Evolutionary conservation across 306 rosid species (phyloP).

Genomic region (Cicer pinnatifidum): DNA sequence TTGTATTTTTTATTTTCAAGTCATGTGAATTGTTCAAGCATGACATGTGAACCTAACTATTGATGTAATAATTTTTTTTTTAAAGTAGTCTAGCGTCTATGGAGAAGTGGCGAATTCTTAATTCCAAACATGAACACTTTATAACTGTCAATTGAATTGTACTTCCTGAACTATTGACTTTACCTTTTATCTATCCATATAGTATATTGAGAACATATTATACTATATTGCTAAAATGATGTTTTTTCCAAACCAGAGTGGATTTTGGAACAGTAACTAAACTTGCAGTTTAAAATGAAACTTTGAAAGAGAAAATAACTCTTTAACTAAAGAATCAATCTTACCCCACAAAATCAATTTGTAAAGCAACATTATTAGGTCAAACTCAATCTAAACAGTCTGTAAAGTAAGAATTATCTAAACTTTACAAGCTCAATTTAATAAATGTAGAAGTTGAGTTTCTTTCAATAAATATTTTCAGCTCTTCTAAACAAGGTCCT

Average conservation of each 20-base stretch:
- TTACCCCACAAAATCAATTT: neutral
- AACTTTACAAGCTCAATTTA: neutral
- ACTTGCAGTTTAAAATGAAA: neutral
- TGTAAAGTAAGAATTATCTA: neutral
- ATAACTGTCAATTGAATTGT: no score
- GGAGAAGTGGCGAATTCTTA: no score
- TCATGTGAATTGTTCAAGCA: conserved; percentile 10
- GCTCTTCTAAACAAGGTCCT: conserved; percentile 11
- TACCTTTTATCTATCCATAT: conserved; percentile 1
- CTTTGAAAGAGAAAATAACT: neutral
- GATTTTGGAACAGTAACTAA: conserved; percentile 16
- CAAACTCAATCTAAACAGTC: neutral
- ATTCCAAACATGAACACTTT: no score
- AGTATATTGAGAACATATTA: neutral
- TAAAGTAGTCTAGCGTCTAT: no score
- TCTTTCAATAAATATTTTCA: neutral
- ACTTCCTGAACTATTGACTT: no score
- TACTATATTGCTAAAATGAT: conserved; percentile 8
- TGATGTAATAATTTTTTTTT: neutral
- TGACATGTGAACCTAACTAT: conserved; percentile 20
- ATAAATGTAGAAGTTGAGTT: neutral
- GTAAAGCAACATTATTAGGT: neutral
- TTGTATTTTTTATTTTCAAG: conserved; percentile 16
- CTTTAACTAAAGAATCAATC: neutral
- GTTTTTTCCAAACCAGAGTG: conserved; percentile 20